Conservation (phyloP, 176 grass and related monocot genomes). For the Oryza glaberrima region DNA sequence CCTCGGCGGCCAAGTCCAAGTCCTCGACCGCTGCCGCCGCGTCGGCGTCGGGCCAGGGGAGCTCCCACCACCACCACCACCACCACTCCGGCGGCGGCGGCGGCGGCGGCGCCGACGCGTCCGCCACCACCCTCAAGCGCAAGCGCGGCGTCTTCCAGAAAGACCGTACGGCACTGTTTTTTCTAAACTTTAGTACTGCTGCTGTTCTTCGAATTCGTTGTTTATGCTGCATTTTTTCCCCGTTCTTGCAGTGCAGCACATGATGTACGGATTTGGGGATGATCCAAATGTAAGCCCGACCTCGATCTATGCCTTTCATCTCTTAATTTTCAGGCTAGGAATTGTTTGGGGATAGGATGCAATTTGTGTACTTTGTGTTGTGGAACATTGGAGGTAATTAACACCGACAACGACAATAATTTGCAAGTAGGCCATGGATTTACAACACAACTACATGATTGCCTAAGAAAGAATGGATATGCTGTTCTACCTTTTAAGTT, state of each 20-base stretch:
- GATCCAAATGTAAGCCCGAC: slow-evolving; percentile 73
- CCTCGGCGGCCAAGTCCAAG: slow-evolving; percentile 36
- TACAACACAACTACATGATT: neutral
- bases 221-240: neutral
- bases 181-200: neutral
- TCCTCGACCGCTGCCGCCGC: slow-evolving; percentile 33
- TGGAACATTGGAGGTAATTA: neutral
- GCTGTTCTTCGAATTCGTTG: neutral
- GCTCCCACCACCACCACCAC: slow-evolving; percentile 25
- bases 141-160: slow-evolving; percentile 93
- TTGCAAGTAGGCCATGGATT: neutral
- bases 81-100: slow-evolving; percentile 37
- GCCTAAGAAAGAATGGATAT: slow-evolving; percentile 5
- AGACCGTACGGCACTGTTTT: slow-evolving; percentile 58
- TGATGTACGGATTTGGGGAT: slow-evolving; percentile 99
- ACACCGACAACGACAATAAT: neutral
- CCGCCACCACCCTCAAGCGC: slow-evolving; percentile 72
- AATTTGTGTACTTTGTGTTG: neutral
- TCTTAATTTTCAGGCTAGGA: neutral
- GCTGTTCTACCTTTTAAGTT: neutral
- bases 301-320: neutral
- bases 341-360: neutral
- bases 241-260: slow-evolving; percentile 80
- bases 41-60: slow-evolving; percentile 21
- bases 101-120: slow-evolving; percentile 32